Conservation (phyloP, 257 asterid genomes). For the Nicotiana noctiflora region DNA sequence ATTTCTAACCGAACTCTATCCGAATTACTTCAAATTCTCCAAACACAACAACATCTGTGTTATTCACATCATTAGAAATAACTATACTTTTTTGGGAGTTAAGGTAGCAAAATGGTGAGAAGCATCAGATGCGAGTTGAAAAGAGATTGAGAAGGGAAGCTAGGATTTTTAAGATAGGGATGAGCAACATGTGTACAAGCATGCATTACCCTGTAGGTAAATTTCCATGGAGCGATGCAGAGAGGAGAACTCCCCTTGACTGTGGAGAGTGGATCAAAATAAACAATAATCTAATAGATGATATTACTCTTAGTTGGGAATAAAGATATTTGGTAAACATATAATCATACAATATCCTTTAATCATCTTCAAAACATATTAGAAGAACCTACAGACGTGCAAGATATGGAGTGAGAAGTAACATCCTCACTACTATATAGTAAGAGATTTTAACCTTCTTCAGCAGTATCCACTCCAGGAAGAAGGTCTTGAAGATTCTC, state of each 20-base stretch:
- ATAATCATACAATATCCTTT: neutral
- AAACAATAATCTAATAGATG: neutral
- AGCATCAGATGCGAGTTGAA: neutral
- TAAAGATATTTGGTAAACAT: neutral
- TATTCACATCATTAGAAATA: neutral
- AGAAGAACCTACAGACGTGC: no score
- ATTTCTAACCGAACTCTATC: no score
- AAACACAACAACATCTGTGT: neutral
- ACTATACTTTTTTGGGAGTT: neutral
- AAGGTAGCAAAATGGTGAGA: neutral
- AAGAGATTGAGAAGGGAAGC: neutral
- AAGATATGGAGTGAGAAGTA: no score
- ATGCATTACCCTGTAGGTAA: neutral
- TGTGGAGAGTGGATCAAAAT: neutral
- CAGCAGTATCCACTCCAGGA: conserved; percentile 62
- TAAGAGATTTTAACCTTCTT: conserved; percentile 47
- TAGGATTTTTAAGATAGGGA: neutral
- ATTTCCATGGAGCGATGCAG: neutral
- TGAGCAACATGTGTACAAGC: neutral
- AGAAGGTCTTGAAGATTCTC: conserved; percentile 62
- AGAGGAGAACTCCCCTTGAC: neutral
- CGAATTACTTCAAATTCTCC: no score
- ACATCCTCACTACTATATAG: neutral
- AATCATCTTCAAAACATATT: neutral
- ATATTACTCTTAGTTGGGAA: neutral